A percentile compares a stretch with the other conserved stretches of the same genome.
phyloP scores from a whole-genome alignment of 2,329 filamentous ascomycete genomes.

The Fusarium humuli region DNA sequence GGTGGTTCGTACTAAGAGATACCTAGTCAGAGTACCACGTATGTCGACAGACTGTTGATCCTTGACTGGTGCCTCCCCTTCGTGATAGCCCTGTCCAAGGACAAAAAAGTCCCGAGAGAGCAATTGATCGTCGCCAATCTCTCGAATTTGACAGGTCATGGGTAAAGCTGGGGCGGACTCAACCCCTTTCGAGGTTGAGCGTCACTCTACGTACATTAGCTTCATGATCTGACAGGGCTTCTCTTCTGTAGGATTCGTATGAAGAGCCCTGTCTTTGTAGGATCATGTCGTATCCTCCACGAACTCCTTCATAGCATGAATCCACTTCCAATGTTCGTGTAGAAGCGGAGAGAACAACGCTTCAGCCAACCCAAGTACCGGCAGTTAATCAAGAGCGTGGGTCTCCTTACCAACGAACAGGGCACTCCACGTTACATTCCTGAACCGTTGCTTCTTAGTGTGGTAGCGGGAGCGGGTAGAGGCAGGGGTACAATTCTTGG shows the following conservation, averaged over 20 bases:
- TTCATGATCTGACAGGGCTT: background rate
- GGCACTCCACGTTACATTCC: background rate
- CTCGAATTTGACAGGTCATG: background rate
- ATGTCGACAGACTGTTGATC: background rate
- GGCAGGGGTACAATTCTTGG: background rate
- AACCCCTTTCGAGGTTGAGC: background rate
- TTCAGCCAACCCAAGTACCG: background rate
- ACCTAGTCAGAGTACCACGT: background rate
- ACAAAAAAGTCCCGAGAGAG: background rate
- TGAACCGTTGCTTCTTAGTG: slow-evolving; percentile 9
- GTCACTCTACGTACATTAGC: background rate
- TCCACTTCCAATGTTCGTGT: background rate
- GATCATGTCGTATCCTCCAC: background rate
- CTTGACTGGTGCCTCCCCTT: background rate
- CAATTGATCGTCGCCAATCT: slow-evolving; percentile 25
- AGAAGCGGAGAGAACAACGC: background rate
- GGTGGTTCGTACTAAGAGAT: background rate
- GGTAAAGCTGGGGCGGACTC: background rate
- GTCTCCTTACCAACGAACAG: background rate
- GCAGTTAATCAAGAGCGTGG: slow-evolving; percentile 5
- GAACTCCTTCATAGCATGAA: background rate
- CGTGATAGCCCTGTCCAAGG: background rate
- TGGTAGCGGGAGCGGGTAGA: background rate
- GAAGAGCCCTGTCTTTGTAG: background rate
- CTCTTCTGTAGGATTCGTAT: background rate